A percentile compares a stretch with the other conserved stretches of the same genome.
Conservation (phyloP, 2,329 filamentous ascomycete species). For the Cytospora leucostoma region DNA sequence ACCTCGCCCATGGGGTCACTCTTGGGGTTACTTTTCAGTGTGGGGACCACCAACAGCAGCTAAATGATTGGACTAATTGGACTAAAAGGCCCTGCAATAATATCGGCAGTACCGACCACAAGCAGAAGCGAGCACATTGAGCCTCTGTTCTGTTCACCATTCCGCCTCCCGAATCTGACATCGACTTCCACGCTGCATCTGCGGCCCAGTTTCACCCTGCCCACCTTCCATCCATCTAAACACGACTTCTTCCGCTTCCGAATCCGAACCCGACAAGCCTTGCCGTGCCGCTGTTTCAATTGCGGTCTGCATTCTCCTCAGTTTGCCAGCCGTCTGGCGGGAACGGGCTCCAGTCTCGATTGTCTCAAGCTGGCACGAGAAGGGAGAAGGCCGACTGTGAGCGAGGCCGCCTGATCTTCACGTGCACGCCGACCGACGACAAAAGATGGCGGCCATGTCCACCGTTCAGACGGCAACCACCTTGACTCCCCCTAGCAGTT, state of each 20-base stretch:
- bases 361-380: constrained; percentile 24
- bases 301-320: constrained; percentile 15
- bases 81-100: constrained; percentile 20
- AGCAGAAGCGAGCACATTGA: constrained; percentile 7
- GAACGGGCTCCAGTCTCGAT: constrained; percentile 16
- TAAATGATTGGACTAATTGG: constrained; percentile 26
- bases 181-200: neutral
- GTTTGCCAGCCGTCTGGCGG: constrained; percentile 12
- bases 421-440: constrained; percentile 22
- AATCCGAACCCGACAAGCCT: constrained; percentile 6
- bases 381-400: constrained; percentile 3
- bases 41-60: constrained; percentile 14
- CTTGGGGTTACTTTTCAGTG: neutral
- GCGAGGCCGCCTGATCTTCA: constrained; percentile 17
- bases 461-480: constrained; percentile 50
- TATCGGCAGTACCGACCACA: constrained; percentile 28
- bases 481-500: constrained; percentile 51
- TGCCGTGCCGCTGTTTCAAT: constrained; percentile 14
- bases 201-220: neutral
- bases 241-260: neutral
- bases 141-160: neutral
- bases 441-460: constrained; percentile 55
- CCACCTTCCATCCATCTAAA: neutral
- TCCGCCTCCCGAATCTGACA: neutral
- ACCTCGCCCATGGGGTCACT: constrained; percentile 12